Percentiles rank a stretch among this genome's conserved stretches.
These are phyloP conservation scores for Cinchona pubescens DNA, from an alignment of 257 asterid genomes.

Conservation along the genomic window DNA sequence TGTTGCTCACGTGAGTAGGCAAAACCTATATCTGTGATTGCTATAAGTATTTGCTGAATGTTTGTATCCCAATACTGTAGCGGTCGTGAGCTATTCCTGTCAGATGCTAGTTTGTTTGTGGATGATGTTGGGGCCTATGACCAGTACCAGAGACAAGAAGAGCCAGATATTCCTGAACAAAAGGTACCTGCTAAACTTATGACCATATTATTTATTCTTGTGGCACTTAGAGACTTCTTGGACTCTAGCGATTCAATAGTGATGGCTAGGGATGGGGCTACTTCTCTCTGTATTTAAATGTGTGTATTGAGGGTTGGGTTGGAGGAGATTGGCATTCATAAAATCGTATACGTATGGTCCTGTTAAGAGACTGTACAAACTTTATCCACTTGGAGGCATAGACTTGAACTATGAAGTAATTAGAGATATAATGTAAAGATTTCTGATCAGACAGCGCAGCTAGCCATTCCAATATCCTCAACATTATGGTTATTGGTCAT, in stretches of 20 bases:
- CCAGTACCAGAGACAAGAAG: slow-evolving; percentile 61
- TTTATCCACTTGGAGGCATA: not conserved
- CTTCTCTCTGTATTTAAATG: not conserved
- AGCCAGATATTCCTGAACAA: slow-evolving; percentile 27
- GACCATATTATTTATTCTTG: not conserved
- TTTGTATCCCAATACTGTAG: slow-evolving; percentile 37
- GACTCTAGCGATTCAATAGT: not conserved
- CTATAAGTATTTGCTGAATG: slow-evolving; percentile 2
- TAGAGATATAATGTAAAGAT: not conserved
- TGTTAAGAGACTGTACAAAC: not conserved
- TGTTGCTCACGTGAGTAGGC: not conserved
- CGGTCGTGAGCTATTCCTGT: slow-evolving; percentile 87
- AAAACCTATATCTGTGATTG: slow-evolving; percentile 12
- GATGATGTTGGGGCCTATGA: slow-evolving; percentile 88
- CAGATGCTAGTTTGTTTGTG: slow-evolving; percentile 72
- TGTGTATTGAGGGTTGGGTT: not conserved
- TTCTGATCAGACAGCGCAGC: too few species aligned
- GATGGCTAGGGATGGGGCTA: not conserved
- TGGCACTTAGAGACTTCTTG: not conserved
- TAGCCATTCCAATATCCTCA: too few species aligned
- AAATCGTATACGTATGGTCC: not conserved
- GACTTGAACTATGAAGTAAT: not conserved
- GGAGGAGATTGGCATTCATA: not conserved
- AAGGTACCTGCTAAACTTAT: slow-evolving; percentile 37
- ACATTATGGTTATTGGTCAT: too few species aligned